These are phyloP conservation scores for Tylopilus cervinicoccineus DNA, from an alignment of 768 basidiomycete genomes.

Conservation along the genomic window DNA sequence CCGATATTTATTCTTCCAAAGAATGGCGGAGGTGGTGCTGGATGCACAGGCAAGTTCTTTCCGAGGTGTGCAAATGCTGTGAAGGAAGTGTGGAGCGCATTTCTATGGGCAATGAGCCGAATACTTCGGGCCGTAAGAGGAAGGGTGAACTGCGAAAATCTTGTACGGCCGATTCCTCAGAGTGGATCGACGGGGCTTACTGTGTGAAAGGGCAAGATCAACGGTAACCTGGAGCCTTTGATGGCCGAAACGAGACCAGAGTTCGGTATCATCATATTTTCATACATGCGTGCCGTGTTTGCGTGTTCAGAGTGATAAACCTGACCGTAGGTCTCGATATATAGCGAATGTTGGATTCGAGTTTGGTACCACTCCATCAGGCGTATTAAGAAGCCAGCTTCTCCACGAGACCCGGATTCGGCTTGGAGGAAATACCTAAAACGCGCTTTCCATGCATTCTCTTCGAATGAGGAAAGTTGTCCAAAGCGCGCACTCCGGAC, in stretches of 20 bases:
- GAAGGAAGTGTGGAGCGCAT: conserved; percentile 44
- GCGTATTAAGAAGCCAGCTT: conserved; percentile 42
- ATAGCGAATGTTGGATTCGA: conserved; percentile 41
- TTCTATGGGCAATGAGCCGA: conserved; percentile 45
- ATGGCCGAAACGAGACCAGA: conserved; percentile 21
- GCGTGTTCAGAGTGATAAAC: conserved; percentile 17
- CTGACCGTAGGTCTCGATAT: conserved; percentile 35
- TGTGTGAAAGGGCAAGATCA: conserved; percentile 48
- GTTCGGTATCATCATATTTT: conserved; percentile 13
- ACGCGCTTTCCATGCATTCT: conserved; percentile 29
- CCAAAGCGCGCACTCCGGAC: conserved; percentile 28
- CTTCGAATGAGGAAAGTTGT: conserved; percentile 23
- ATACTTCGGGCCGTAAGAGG: conserved; percentile 39
- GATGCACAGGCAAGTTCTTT: conserved; percentile 30
- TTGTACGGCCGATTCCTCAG: neutral
- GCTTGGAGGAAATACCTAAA: conserved; percentile 30
- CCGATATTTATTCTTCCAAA: conserved; percentile 41
- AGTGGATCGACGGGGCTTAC: conserved; percentile 24
- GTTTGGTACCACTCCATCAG: conserved; percentile 42
- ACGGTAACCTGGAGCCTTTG: conserved; percentile 32
- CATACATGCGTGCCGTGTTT: conserved; percentile 4
- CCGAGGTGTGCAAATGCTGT: conserved; percentile 34
- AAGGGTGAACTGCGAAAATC: conserved; percentile 40
- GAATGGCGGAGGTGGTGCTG: conserved; percentile 40
- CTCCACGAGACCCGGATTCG: conserved; percentile 28